Evolutionary conservation across 371 early-diverging fungal genomes (phyloP), one percentile per base, ranked within the genome.

Genomic region (Gilbertella persicaria): DNA sequence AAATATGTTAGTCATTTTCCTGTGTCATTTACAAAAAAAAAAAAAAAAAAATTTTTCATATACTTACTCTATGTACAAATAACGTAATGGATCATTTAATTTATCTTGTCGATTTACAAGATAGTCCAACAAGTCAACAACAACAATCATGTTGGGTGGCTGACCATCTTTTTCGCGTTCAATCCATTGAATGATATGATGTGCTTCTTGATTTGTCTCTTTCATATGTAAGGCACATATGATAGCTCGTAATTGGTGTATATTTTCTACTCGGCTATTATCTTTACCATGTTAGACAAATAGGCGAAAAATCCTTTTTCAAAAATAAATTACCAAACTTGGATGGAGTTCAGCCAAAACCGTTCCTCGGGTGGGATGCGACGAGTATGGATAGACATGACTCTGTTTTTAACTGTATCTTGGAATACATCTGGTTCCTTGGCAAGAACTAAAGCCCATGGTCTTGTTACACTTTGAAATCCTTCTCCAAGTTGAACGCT

Each of bases 81-180:
- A 50, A 4, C 50, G 50, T 38, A 50, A 14, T 23, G 39, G 7
- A 28, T 55, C 46, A 24, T 36, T 12, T 21, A 20, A 1, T 28
- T 30, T 10, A 24, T 48, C 37, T 23, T 38, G 25, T 19, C 43
- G 43, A 20, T 19, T 12, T 2, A 42, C n/a, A 25, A 55, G 13
- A n/a, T 58, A 21, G n/a, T 55, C 62, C 10, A 67, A 25, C 1
- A 59, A 14, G 54, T 64, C 67, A 26, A 64, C 40, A 1, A 67
- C 60, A 3, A 71, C 51, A 40, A 71, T 58, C 6, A 66, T 4
- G 17, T 53, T 64, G 13, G 71, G 71, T 4, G 71, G 64, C 19
- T 71, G 71, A 5, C 54, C 56, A 33, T 53, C 52, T 33, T 63
- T 67, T 17, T 66, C 64, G 13, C 36, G n/a, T 37, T 58, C 47